phyloP scores from a whole-genome alignment of 116 monocot species.

The Iris pallida region DNA sequence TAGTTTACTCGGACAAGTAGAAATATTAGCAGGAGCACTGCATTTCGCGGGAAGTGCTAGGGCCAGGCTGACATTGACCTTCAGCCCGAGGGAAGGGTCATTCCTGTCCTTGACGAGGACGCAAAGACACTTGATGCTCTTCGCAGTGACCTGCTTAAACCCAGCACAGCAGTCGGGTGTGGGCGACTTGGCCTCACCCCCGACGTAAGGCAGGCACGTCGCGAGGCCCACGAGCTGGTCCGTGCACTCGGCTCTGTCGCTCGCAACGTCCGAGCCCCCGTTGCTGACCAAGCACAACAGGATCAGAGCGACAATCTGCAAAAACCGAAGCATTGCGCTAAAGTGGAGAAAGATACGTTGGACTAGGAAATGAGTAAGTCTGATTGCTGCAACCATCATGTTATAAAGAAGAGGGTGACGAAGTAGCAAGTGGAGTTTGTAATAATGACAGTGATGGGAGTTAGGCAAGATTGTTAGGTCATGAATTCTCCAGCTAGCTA shows the following conservation, averaged over 20 bases:
- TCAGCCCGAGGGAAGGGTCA: slow-evolving; percentile 24
- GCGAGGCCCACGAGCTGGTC: slow-evolving; percentile 29
- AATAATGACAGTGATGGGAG: no score
- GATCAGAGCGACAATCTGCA: no score
- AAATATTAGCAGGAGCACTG: slow-evolving; percentile 18
- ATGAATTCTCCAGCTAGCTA: no score
- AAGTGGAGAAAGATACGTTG: no score
- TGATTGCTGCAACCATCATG: no score
- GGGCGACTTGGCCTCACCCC: slow-evolving; percentile 15
- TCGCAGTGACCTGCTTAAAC: slow-evolving; percentile 17
- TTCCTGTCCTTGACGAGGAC: slow-evolving; percentile 34
- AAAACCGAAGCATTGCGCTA: no score
- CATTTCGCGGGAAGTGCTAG: slow-evolving; percentile 21
- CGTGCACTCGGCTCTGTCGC: slow-evolving; percentile 31
- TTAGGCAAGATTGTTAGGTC: no score
- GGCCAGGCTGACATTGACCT: slow-evolving; percentile 25
- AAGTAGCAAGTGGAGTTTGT: no score
- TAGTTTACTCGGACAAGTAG: slow-evolving; percentile 22
- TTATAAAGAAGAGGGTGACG: no score
- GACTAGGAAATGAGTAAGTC: no score
- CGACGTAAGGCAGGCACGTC: slow-evolving; percentile 30
- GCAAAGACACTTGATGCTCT: slow-evolving; percentile 33
- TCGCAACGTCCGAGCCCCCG: slow-evolving; percentile 14
- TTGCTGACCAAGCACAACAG: neutral
- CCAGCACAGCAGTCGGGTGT: slow-evolving; percentile 34